These are phyloP conservation scores for Benincasa hispida DNA, from an alignment of 306 rosid genomes.

Conservation along the genomic window DNA sequence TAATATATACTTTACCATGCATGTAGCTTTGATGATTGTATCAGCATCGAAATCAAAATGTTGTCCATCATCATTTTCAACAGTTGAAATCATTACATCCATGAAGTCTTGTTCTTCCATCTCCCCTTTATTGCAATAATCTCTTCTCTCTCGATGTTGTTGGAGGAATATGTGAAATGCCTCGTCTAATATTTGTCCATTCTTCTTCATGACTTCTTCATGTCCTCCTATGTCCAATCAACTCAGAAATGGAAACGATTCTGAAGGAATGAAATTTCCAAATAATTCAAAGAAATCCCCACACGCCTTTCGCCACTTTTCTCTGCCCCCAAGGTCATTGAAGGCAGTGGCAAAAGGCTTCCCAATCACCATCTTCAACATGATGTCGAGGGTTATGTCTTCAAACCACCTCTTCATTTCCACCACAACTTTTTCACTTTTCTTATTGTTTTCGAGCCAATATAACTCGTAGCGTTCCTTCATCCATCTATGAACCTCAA, in stretches of 20 bases:
- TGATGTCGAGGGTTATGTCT: constrained; percentile 21
- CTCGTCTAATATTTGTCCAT: too few relatives aligned
- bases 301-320: too few relatives aligned
- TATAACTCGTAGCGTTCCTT: neutral
- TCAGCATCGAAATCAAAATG: neutral
- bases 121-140: too few relatives aligned
- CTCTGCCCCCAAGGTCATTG: neutral
- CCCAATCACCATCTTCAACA: neutral
- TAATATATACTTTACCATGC: neutral
- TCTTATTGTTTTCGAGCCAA: neutral
- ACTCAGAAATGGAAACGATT: too few relatives aligned
- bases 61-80: neutral
- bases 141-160: too few relatives aligned
- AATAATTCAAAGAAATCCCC: too few relatives aligned
- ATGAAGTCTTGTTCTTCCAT: neutral
- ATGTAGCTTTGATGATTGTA: neutral
- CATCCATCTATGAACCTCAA: constrained; percentile 4
- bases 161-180: too few relatives aligned
- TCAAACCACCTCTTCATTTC: constrained; percentile 33
- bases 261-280: too few relatives aligned
- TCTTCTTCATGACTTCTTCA: too few relatives aligned
- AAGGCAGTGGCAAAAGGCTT: neutral
- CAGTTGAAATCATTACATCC: neutral
- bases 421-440: constrained; percentile 14
- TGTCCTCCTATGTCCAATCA: too few relatives aligned